Evolutionary conservation across 345 rosid species (phyloP).

Genomic region (Erodium maritimum): DNA sequence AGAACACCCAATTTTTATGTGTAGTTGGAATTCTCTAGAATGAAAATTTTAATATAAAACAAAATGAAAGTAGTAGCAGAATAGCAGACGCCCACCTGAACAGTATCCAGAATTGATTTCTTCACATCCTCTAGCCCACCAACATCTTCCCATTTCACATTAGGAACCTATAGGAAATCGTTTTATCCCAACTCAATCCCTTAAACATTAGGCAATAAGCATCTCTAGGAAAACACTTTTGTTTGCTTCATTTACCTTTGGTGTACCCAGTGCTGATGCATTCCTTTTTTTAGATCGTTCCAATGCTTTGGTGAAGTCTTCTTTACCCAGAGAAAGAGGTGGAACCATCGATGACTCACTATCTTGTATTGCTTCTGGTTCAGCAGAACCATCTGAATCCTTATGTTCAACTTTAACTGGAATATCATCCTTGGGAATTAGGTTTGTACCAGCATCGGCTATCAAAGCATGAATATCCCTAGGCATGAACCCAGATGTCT

Average conservation of each 20-base stretch:
- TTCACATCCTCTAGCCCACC: constrained; percentile 98
- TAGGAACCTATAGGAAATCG: constrained; percentile 48
- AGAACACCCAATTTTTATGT: neutral
- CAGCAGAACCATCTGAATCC: constrained; percentile 20
- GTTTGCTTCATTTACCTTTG: constrained; percentile 46
- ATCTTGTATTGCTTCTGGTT: constrained; percentile 19
- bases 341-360: constrained; percentile 16
- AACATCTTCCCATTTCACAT: constrained; percentile 97
- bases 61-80: neutral
- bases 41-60: neutral
- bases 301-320: constrained; percentile 53
- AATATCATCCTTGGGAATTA: constrained; percentile 32
- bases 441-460: constrained; percentile 81
- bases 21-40: neutral
- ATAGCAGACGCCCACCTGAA: constrained; percentile 41
- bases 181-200: neutral
- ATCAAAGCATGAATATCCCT: constrained; percentile 74
- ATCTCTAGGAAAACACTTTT: neutral
- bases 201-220: constrained; percentile 4
- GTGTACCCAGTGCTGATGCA: constrained; percentile 90
- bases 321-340: constrained; percentile 31
- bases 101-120: constrained; percentile 85
- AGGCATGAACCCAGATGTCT: constrained; percentile 91
- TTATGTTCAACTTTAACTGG: constrained; percentile 19
- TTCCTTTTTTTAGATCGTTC: constrained; percentile 89